Evolutionary conservation across 2,329 filamentous ascomycete species (phyloP).

Genomic region (Fusarium longipes): DNA sequence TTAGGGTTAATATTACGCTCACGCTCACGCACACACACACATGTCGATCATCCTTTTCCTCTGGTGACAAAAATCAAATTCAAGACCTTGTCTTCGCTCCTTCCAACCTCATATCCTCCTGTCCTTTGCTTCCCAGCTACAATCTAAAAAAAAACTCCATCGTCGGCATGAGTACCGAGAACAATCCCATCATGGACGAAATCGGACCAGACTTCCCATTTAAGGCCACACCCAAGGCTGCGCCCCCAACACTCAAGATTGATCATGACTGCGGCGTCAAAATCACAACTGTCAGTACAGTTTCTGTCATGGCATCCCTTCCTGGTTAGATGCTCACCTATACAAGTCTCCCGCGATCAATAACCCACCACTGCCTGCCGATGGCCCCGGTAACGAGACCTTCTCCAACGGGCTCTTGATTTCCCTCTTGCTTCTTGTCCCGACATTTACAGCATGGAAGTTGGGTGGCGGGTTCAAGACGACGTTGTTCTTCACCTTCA

Average conservation of each 20-base stretch:
- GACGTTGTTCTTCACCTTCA: constrained; percentile 83
- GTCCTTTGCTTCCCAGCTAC: not conserved
- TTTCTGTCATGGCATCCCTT: not conserved
- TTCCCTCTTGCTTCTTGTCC: constrained; percentile 8
- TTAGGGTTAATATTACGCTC: not conserved
- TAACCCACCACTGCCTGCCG: constrained; percentile 7
- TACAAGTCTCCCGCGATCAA: constrained; percentile 10
- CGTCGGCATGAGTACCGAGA: not conserved
- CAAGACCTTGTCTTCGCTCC: not conserved
- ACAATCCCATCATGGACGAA: constrained; percentile 6
- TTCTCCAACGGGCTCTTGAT: constrained; percentile 14
- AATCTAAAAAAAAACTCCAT: not conserved
- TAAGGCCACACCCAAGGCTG: constrained; percentile 5
- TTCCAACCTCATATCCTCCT: not conserved
- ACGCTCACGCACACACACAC: not conserved
- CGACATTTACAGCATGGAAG: constrained; percentile 68
- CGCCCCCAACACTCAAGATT: constrained; percentile 6
- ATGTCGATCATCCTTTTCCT: not conserved
- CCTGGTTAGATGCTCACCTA: not conserved
- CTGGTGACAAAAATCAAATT: not conserved
- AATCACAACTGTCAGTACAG: constrained; percentile 8
- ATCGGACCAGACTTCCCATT: constrained; percentile 12
- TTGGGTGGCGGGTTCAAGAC: constrained; percentile 86
- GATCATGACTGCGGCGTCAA: constrained; percentile 17
- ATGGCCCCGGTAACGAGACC: constrained; percentile 15